These are phyloP conservation scores for Terfezia claveryi DNA, from an alignment of 495 filamentous ascomycete species.

Conservation along the genomic window DNA sequence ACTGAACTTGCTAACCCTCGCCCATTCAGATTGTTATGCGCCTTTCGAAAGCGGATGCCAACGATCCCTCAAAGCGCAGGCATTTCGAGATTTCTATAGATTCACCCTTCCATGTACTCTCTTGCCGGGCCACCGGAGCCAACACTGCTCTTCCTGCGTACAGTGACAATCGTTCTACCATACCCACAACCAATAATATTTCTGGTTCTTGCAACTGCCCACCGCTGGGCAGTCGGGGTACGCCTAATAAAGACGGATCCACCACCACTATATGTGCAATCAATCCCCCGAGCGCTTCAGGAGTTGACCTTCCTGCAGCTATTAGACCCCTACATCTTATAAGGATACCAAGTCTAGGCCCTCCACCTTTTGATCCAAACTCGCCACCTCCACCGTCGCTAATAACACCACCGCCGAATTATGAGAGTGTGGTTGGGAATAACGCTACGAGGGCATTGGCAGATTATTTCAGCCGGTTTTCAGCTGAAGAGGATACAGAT, in stretches of 20 bases:
- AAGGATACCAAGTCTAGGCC: constrained; percentile 70
- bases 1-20: background rate
- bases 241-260: constrained; percentile 12
- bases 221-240: constrained; percentile 1
- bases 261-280: constrained; percentile 3
- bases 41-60: constrained; percentile 64
- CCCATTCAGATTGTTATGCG: constrained; percentile 70
- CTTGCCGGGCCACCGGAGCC: constrained; percentile 76
- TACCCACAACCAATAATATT: constrained; percentile 63
- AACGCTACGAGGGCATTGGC: constrained; percentile 36
- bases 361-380: constrained; percentile 75
- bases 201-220: constrained; percentile 21
- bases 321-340: constrained; percentile 69
- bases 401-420: constrained; percentile 70
- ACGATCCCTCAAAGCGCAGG: constrained; percentile 59
- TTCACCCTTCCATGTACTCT: constrained; percentile 87
- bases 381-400: constrained; percentile 49
- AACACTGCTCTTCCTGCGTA: constrained; percentile 83
- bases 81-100: constrained; percentile 99
- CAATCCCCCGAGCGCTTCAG: constrained; percentile 16
- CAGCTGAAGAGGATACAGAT: constrained; percentile 34
- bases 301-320: constrained; percentile 11
- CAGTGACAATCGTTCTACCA: constrained; percentile 25
- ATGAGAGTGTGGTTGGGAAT: constrained; percentile 57
- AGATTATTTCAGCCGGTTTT: constrained; percentile 67